phyloP scores from a whole-genome alignment of 768 basidiomycete species.

The Auriscalpium orientale region DNA sequence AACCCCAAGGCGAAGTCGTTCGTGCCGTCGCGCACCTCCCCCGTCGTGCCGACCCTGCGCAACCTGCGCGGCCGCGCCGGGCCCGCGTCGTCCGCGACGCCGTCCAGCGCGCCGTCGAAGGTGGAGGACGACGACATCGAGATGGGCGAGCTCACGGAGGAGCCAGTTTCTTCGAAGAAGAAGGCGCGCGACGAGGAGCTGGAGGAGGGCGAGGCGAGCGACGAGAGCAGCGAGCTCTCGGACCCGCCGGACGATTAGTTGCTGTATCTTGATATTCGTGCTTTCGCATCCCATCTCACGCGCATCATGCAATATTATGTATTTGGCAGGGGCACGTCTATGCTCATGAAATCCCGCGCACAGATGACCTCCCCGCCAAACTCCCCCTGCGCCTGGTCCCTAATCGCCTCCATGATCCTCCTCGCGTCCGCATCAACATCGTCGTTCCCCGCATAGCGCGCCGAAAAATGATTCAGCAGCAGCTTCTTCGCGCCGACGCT shows the following conservation, averaged over 20 bases:
- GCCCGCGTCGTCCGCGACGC: slow-evolving; percentile 7
- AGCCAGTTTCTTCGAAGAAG: slow-evolving; percentile 47
- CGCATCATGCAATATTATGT: background rate
- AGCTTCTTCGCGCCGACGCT: slow-evolving; percentile 52
- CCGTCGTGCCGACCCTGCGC: background rate
- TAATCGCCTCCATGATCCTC: slow-evolving; percentile 57
- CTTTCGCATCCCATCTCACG: too few relatives aligned
- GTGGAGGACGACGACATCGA: slow-evolving; percentile 61
- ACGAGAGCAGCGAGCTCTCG: slow-evolving; percentile 69
- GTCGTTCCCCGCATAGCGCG: slow-evolving; percentile 68
- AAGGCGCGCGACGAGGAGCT: slow-evolving; percentile 56
- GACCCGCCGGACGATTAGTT: slow-evolving; percentile 56
- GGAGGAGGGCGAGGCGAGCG: slow-evolving; percentile 84
- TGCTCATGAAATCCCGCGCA: slow-evolving; percentile 68
- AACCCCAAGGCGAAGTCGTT: slow-evolving; percentile 28
- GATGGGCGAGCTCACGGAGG: slow-evolving; percentile 87
- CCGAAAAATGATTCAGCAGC: slow-evolving; percentile 80
- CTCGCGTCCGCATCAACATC: slow-evolving; percentile 39
- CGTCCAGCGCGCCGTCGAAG: slow-evolving; percentile 12
- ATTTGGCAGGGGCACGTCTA: slow-evolving; percentile 41
- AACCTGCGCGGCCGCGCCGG: background rate
- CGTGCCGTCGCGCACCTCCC: slow-evolving; percentile 25
- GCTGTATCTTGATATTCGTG: too few relatives aligned
- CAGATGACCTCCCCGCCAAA: slow-evolving; percentile 57
- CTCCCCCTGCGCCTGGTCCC: slow-evolving; percentile 41